Base-by-base conservation (phyloP, 1,284 basidiomycete genomes). In the Ceratorhiza oryzae-sativae region DNA sequence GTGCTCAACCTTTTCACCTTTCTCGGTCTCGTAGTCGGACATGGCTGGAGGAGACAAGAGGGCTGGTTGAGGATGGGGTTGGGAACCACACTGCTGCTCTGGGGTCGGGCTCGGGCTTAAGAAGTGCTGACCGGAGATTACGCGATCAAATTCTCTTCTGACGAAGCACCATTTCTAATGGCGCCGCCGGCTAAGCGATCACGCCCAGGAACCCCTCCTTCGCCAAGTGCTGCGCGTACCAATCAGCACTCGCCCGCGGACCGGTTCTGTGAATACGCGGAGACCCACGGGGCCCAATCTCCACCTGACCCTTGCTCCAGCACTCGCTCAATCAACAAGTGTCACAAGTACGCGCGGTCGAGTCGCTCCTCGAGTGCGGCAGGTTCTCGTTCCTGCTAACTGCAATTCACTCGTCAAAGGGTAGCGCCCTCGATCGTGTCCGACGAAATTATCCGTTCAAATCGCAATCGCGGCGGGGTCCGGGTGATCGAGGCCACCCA, bases 111-210 rank as follows among this genome's bases (percentile, higher is more conserved):
- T n/a, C 63, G 49, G 36, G 49, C 51, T 68, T 68, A 68, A 30
- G 63, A 42, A 68, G 18, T 10, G 20, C 51, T 56, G 30, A 56
- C 63, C 63, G 63, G 63, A 4, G 63, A 65, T 68, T 68, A 68
- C 39, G 25, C 23, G 13, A 68, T 68, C 23, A 20, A 42, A 46
- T 36, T 25, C 36, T 8, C 23, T 20, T 13, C 6, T 42, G 56
- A 58, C 27, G 55, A 27, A 45, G 39, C 49, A 53, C 18, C 6
- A 5, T 68, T 49, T 55, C 32, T 41, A 53, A 55, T 68, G 13
- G n/a, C 23, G 27, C 63, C 63, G 63, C 63, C 63, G 63, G 63
- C 36, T 68, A 68, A 56, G 63, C 63, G 63, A 68, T 55, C 63
- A 68, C 51, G 1, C 49, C 48, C n/a, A 56, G 51, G 36, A 15